Conservation (phyloP, 73 alveolate species). For the Symbiodinium pilosum region DNA sequence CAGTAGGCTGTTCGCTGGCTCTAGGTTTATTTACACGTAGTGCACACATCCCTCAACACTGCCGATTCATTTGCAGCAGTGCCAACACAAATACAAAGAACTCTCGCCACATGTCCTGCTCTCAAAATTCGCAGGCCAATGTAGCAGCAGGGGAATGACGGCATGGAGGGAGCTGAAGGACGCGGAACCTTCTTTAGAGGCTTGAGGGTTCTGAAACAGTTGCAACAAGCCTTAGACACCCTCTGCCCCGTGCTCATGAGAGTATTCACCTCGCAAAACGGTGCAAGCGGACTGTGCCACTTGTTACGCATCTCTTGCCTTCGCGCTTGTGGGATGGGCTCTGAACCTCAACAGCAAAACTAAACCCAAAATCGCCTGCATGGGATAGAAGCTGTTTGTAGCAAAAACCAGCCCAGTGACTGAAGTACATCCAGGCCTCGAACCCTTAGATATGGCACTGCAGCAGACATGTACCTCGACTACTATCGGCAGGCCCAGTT, state of each 20-base stretch:
- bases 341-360: too few relatives aligned
- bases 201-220: too few relatives aligned
- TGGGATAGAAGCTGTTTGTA: too few relatives aligned
- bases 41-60: conserved; percentile 13
- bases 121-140: conserved; percentile 11
- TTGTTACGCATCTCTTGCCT: not conserved
- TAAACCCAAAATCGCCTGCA: too few relatives aligned
- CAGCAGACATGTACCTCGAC: too few relatives aligned
- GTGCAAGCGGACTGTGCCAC: conserved; percentile 7
- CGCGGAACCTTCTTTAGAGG: not conserved
- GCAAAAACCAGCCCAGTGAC: too few relatives aligned
- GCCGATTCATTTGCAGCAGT: not conserved
- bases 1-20: not conserved
- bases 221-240: too few relatives aligned
- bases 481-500: too few relatives aligned
- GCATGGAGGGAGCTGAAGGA: not conserved
- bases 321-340: not conserved
- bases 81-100: conserved; percentile 1
- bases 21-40: not conserved
- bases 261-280: conserved; percentile 6
- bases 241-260: not conserved
- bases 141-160: not conserved
- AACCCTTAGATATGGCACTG: too few relatives aligned
- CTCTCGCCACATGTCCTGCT: conserved; percentile 15
- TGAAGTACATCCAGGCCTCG: too few relatives aligned